These are phyloP conservation scores for Pythium myriotylum DNA, from an alignment of 352 stramenopile species.

Conservation along the genomic window DNA sequence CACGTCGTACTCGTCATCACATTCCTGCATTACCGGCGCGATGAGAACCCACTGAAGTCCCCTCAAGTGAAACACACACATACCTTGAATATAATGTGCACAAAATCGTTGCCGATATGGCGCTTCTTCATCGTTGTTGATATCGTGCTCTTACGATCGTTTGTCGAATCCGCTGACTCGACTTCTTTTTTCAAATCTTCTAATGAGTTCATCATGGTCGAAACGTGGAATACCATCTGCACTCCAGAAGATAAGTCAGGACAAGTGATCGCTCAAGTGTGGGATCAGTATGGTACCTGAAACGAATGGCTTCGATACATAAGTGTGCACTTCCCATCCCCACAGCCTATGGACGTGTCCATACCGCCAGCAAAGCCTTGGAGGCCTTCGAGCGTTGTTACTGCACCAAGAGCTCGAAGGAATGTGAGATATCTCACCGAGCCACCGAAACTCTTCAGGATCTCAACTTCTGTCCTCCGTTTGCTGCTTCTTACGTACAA, in stretches of 20 bases:
- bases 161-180: not conserved
- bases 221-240: conserved; percentile 87
- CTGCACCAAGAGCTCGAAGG: conserved; percentile 61
- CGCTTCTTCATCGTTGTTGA: conserved; percentile 81
- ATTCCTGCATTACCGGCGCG: conserved; percentile 40
- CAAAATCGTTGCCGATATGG: conserved; percentile 90
- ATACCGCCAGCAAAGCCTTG: conserved; percentile 75
- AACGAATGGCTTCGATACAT: conserved; percentile 68
- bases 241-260: conserved; percentile 10
- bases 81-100: conserved; percentile 83
- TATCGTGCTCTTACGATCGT: not conserved
- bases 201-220: conserved; percentile 76
- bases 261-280: not conserved
- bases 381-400: conserved; percentile 71
- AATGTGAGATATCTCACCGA: conserved; percentile 80
- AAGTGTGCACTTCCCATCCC: conserved; percentile 76
- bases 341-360: conserved; percentile 57
- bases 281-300: conserved; percentile 44
- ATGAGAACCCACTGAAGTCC: not conserved
- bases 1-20: conserved; percentile 75
- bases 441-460: conserved; percentile 71
- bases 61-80: not conserved
- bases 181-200: conserved; percentile 13
- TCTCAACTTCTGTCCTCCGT: conserved; percentile 63
- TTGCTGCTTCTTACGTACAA: conserved; percentile 68